A percentile compares a stretch with the other conserved stretches of the same genome.
Conservation (phyloP, 75 land plant species). For the Pinus tabuliformis region DNA sequence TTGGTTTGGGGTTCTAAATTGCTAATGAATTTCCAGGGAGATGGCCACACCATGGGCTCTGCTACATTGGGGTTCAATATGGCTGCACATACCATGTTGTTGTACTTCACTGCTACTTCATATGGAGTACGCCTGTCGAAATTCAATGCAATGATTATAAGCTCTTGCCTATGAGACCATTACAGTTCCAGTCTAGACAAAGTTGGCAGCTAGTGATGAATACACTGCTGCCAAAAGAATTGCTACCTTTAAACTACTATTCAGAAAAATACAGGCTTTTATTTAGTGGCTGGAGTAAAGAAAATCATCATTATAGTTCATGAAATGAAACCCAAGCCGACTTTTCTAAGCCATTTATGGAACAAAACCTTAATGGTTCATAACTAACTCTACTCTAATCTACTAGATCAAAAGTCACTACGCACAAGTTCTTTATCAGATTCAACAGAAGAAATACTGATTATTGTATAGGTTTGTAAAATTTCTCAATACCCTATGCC, state of each 20-base stretch:
- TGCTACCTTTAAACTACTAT: background rate
- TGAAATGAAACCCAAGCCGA: no score
- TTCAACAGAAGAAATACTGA: no score
- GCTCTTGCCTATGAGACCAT: background rate
- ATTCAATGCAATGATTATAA: background rate
- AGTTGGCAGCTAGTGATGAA: background rate
- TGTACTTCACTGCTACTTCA: slow-evolving; percentile 14
- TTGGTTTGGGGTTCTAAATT: slow-evolving; percentile 29
- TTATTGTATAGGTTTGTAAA: no score
- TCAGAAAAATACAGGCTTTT: background rate
- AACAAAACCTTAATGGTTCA: no score
- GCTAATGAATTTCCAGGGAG: slow-evolving; percentile 27
- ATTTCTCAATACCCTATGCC: no score
- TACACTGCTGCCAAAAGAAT: background rate
- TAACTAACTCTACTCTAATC: no score
- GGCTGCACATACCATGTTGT: slow-evolving; percentile 25
- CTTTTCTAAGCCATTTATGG: no score
- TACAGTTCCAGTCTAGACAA: background rate
- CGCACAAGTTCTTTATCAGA: no score
- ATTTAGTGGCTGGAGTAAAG: no score
- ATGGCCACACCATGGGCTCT: slow-evolving; percentile 38
- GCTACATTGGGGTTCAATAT: slow-evolving; percentile 22
- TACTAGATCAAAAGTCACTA: no score
- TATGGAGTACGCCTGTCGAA: slow-evolving; percentile 19
- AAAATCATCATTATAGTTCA: no score